A percentile compares a stretch with the other conserved stretches of the same genome.
phyloP scores from a whole-genome alignment of 495 filamentous ascomycete species.

The Cudoniella acicularis region DNA sequence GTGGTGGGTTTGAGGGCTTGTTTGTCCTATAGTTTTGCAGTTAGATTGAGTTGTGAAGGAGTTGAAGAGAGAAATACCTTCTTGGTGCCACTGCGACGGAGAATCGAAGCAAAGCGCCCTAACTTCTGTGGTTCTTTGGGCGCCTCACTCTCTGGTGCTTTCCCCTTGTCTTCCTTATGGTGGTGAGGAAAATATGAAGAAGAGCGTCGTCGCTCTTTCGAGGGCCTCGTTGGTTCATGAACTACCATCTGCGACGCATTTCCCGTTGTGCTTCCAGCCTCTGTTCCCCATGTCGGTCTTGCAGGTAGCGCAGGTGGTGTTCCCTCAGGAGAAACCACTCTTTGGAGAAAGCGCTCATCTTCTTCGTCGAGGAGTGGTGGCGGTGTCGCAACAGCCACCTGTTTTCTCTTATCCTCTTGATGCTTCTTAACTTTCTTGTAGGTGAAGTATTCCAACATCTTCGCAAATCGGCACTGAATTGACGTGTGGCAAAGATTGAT shows the following conservation, averaged over 20 bases:
- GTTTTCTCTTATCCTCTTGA: slow-evolving; percentile 34
- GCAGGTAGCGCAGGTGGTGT: slow-evolving; percentile 25
- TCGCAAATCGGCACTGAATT: too few relatives aligned
- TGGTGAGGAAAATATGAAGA: neutral
- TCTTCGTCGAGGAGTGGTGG: slow-evolving; percentile 24
- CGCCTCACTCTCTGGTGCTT: slow-evolving; percentile 15
- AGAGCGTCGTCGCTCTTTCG: neutral
- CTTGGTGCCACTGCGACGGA: slow-evolving; percentile 14
- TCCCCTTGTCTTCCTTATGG: slow-evolving; percentile 11
- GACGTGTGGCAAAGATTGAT: too few relatives aligned
- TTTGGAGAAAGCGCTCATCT: slow-evolving; percentile 25
- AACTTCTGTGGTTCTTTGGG: slow-evolving; percentile 13
- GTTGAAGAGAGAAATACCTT: slow-evolving; percentile 9
- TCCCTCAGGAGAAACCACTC: slow-evolving; percentile 25
- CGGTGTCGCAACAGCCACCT: slow-evolving; percentile 15
- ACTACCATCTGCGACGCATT: slow-evolving; percentile 19
- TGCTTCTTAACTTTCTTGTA: slow-evolving; percentile 49
- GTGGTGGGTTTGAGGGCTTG: neutral
- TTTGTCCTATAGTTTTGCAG: neutral
- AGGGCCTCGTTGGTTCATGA: slow-evolving; percentile 11
- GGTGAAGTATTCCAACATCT: slow-evolving; percentile 43
- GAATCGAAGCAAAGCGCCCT: slow-evolving; percentile 19
- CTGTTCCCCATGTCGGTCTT: slow-evolving; percentile 14
- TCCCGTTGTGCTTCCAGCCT: slow-evolving; percentile 17
- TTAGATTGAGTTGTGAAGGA: neutral